phyloP scores from a whole-genome alignment of 345 rosid genomes.

The Syzygium oleosum region DNA sequence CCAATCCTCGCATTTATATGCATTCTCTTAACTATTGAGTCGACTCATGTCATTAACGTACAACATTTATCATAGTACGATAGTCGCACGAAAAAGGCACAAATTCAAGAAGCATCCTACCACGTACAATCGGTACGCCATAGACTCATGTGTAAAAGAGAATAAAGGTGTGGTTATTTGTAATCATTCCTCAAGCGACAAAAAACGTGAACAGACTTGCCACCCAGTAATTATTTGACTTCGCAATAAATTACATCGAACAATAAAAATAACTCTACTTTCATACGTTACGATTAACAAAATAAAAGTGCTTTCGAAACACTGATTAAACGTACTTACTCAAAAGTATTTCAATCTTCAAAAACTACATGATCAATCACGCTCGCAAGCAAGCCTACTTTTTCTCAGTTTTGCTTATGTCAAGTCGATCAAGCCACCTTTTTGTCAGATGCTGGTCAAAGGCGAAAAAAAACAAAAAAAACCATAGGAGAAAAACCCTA shows the following conservation, averaged over 20 bases:
- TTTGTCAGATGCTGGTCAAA: background rate
- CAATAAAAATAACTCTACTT: fast-evolving
- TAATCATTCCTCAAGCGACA: background rate
- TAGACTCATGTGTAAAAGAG: background rate
- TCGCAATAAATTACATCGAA: background rate
- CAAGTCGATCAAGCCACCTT: background rate
- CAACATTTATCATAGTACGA: background rate
- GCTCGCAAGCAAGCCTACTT: background rate
- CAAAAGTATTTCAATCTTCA: background rate
- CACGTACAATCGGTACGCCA: background rate
- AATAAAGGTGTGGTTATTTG: background rate
- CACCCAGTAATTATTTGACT: background rate
- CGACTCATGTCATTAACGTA: background rate
- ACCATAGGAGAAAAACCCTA: background rate
- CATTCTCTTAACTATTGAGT: background rate
- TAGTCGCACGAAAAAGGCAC: background rate
- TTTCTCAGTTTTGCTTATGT: background rate
- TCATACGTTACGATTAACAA: too few relatives aligned
- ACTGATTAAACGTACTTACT: background rate
- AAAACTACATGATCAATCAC: background rate
- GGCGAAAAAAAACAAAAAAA: background rate
- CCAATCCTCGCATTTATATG: background rate
- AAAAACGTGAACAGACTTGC: background rate
- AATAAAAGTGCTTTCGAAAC: background rate
- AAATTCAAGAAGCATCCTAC: background rate